phyloP scores from a whole-genome alignment of 2,329 filamentous ascomycete species.

The Aureobasidium lini region DNA sequence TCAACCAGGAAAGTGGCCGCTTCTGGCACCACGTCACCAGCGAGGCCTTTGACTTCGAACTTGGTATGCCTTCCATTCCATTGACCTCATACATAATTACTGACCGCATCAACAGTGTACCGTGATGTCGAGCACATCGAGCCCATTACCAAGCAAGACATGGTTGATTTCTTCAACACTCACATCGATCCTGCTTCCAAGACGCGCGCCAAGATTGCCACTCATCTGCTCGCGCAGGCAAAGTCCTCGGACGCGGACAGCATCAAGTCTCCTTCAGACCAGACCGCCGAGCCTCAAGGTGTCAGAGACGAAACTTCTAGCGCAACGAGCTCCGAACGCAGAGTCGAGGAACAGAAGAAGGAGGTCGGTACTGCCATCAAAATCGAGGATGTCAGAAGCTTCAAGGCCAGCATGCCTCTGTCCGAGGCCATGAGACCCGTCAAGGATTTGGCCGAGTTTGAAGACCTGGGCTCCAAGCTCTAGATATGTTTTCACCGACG shows the following conservation, averaged over 20 bases:
- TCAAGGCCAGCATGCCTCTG: conserved; percentile 67
- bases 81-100: neutral
- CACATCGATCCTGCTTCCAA: conserved; percentile 69
- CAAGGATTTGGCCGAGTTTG: conserved; percentile 72
- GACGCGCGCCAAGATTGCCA: conserved; percentile 70
- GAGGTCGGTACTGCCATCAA: conserved; percentile 31
- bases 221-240: conserved; percentile 71
- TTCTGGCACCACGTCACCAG: conserved; percentile 80
- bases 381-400: conserved; percentile 72
- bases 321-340: conserved; percentile 18
- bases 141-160: conserved; percentile 66
- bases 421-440: conserved; percentile 66
- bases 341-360: conserved; percentile 29
- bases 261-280: conserved; percentile 15
- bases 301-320: conserved; percentile 18
- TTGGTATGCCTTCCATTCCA: conserved; percentile 49
- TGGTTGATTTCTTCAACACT: conserved; percentile 69
- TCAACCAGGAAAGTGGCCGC: conserved; percentile 72
- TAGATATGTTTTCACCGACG: conserved; percentile 11
- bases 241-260: conserved; percentile 26
- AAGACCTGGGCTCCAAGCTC: conserved; percentile 77
- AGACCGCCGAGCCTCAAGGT: conserved; percentile 30
- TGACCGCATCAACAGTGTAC: conserved; percentile 45
- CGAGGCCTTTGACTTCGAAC: conserved; percentile 85
- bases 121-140: conserved; percentile 70